Conservation (phyloP, 2,329 filamentous ascomycete species). For the Microcyclospora tardicrescens region DNA sequence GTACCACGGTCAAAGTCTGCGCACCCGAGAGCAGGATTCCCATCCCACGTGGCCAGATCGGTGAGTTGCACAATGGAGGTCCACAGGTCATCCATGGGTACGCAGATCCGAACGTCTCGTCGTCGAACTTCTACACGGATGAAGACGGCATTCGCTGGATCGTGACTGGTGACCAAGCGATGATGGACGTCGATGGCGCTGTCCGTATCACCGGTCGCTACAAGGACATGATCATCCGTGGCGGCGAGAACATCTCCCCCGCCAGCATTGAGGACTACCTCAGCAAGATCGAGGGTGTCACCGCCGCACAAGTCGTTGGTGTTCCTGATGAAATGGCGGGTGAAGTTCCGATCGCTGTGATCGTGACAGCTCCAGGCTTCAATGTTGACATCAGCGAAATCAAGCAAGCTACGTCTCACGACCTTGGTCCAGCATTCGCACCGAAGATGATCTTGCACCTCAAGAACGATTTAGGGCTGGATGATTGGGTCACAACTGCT, state of each 20-base stretch:
- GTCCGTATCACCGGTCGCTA: conserved; percentile 24
- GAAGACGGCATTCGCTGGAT: conserved; percentile 42
- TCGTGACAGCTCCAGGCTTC: conserved; percentile 24
- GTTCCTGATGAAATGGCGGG: conserved; percentile 34
- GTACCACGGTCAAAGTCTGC: conserved; percentile 25
- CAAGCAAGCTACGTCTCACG: conserved; percentile 25
- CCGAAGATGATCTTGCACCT: conserved; percentile 32
- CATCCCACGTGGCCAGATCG: conserved; percentile 17
- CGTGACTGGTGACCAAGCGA: conserved; percentile 49
- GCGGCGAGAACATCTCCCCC: conserved; percentile 54
- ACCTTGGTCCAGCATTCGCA: conserved; percentile 28
- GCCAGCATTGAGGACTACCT: conserved; percentile 25
- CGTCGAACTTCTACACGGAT: conserved; percentile 19
- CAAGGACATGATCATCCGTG: conserved; percentile 31
- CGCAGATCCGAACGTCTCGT: conserved; percentile 17
- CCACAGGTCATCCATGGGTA: conserved; percentile 19
- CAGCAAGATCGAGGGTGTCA: conserved; percentile 21
- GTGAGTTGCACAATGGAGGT: conserved; percentile 22
- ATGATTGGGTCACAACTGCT: conserved; percentile 29
- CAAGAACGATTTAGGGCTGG: conserved; percentile 26
- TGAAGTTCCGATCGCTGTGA: conserved; percentile 36
- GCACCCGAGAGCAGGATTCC: conserved; percentile 15
- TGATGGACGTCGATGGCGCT: conserved; percentile 34
- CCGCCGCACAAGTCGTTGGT: conserved; percentile 32
- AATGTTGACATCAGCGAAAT: conserved; percentile 18